These are phyloP conservation scores for Chlamydomonas sp. DNA, from an alignment of 139 green algal species.

Conservation along the genomic window DNA sequence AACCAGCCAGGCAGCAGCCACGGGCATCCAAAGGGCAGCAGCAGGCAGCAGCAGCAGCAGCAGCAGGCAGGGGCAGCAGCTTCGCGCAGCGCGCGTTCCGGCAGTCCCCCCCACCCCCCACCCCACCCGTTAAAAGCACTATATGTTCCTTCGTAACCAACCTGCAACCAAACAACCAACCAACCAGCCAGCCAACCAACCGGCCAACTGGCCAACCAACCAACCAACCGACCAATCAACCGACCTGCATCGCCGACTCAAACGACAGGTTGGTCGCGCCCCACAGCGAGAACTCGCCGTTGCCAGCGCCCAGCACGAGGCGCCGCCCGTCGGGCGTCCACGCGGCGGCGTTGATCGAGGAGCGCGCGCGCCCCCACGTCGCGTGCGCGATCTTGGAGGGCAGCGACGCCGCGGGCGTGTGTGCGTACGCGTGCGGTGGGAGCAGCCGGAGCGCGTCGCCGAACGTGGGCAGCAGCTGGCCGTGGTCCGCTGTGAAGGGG, in stretches of 20 bases:
- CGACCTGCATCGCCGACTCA: conserved; percentile 77
- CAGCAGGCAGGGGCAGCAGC: too few species aligned
- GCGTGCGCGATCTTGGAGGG: conserved; percentile 14
- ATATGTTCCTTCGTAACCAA: too few species aligned
- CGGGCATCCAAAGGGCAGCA: too few species aligned
- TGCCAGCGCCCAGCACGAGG: conserved; percentile 73
- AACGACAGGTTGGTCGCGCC: conserved; percentile 73
- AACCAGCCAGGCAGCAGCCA: too few species aligned
- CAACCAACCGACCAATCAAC: too few species aligned
- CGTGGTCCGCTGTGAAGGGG: neutral
- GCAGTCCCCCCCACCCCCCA: too few species aligned
- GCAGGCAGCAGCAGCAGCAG: too few species aligned
- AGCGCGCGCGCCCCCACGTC: conserved; percentile 14
- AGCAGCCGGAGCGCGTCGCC: conserved; percentile 8
- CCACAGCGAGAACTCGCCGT: conserved; percentile 89
- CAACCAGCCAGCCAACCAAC: too few species aligned
- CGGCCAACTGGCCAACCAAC: too few species aligned
- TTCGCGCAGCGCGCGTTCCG: too few species aligned
- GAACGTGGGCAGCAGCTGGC: neutral
- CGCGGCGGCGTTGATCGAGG: conserved; percentile 9
- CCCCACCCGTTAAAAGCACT: too few species aligned
- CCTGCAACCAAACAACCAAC: too few species aligned
- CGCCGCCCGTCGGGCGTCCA: conserved; percentile 58
- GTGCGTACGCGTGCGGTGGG: conserved; percentile 12
- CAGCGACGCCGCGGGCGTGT: conserved; percentile 13